These are phyloP conservation scores for Yamadazyma atmosphaerica DNA, from an alignment of 1,139 yeast genomes.

Conservation along the genomic window DNA sequence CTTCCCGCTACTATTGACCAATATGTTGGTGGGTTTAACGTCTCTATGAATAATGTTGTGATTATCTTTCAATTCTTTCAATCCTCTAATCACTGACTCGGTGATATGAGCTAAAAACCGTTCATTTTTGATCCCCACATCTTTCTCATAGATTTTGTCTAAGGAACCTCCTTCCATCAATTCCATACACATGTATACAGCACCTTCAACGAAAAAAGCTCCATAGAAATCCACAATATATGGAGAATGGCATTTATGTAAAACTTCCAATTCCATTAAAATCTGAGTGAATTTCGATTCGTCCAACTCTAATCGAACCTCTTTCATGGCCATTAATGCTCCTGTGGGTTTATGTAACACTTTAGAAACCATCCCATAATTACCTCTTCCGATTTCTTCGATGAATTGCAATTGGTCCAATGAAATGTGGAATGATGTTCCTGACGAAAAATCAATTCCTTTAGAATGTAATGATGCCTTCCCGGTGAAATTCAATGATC, in stretches of 20 bases:
- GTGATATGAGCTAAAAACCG: conserved; percentile 76
- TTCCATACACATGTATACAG: conserved; percentile 98
- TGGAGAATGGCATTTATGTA: conserved; percentile 88
- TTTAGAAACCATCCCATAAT: conserved; percentile 92
- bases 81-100: conserved; percentile 77
- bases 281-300: conserved; percentile 91
- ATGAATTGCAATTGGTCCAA: conserved; percentile 81
- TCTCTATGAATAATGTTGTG: conserved; percentile 96
- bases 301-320: conserved; percentile 87
- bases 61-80: conserved; percentile 76
- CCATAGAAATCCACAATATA: conserved; percentile 95
- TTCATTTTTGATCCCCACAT: conserved; percentile 77
- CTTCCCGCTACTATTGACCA: conserved; percentile 78
- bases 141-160: conserved; percentile 74
- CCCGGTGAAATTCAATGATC: conserved; percentile 88
- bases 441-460: conserved; percentile 89
- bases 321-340: conserved; percentile 95
- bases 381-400: conserved; percentile 91
- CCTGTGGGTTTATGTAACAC: conserved; percentile 94
- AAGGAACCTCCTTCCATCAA: conserved; percentile 97
- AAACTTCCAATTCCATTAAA: conserved; percentile 89
- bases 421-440: conserved; percentile 83
- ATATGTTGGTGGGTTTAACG: conserved; percentile 93
- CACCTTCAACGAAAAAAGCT: conserved; percentile 96
- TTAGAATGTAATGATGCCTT: conserved; percentile 89